phyloP scores from a whole-genome alignment of 1,284 basidiomycete genomes.

The Ganoderma boninense region DNA sequence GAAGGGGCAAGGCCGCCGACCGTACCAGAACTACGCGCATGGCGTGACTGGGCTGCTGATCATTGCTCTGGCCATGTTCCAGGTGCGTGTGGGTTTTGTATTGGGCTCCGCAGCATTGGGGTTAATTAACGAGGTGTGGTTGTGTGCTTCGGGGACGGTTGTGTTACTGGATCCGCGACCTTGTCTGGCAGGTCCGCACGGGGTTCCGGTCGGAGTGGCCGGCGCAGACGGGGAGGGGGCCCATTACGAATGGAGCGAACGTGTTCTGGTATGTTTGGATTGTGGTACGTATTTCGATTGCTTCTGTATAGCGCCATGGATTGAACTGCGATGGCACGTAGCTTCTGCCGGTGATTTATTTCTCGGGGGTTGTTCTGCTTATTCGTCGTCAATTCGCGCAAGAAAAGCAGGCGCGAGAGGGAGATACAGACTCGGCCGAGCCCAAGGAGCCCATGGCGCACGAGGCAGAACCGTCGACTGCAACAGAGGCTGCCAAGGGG shows the following conservation, averaged over 20 bases:
- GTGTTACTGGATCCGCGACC: neutral
- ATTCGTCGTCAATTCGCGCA: conserved; percentile 55
- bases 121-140: conserved; percentile 42
- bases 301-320: neutral
- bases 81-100: conserved; percentile 46
- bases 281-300: conserved; percentile 47
- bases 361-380: conserved; percentile 51
- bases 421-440: neutral
- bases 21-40: conserved; percentile 67
- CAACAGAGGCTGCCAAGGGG: neutral
- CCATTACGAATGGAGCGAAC: conserved; percentile 47
- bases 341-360: conserved; percentile 57
- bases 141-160: conserved; percentile 45
- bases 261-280: conserved; percentile 62
- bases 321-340: conserved; percentile 43
- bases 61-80: conserved; percentile 59
- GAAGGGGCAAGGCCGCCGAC: conserved; percentile 44
- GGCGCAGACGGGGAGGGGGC: conserved; percentile 48
- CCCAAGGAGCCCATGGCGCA: conserved; percentile 13
- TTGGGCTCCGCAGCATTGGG: neutral
- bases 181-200: conserved; percentile 57
- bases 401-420: conserved; percentile 39
- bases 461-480: conserved; percentile 12
- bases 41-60: conserved; percentile 60
- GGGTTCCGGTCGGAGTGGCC: conserved; percentile 60